A percentile compares a stretch with the other conserved stretches of the same genome.
phyloP scores from a whole-genome alignment of 768 basidiomycete genomes.

The Hypholoma fasciculare region DNA sequence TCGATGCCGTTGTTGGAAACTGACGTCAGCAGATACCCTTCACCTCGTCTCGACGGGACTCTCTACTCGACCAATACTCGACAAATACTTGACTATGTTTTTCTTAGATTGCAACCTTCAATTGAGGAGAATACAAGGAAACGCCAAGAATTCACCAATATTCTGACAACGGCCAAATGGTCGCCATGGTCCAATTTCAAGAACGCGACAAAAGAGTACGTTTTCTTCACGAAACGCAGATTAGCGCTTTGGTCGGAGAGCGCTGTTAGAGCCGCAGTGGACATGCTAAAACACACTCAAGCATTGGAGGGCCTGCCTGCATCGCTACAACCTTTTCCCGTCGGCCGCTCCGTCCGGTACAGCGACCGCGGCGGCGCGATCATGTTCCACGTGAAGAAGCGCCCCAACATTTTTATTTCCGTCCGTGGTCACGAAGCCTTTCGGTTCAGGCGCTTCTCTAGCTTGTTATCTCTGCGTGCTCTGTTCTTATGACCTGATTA shows the following conservation, averaged over 20 bases:
- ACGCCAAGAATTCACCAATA: neutral
- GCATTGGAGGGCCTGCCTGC: neutral
- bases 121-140: too few relatives aligned
- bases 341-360: neutral
- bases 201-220: too few relatives aligned
- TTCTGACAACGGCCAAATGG: neutral
- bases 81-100: neutral
- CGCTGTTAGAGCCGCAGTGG: neutral
- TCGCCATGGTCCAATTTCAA: neutral
- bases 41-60: too few relatives aligned
- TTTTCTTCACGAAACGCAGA: too few relatives aligned
- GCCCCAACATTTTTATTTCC: conserved; percentile 1
- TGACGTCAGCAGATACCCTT: neutral
- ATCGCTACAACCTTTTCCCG: neutral
- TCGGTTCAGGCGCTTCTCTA: conserved; percentile 7
- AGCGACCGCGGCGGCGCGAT: neutral
- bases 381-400: conserved; percentile 4
- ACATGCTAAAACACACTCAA: neutral
- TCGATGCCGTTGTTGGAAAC: neutral
- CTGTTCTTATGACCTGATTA: conserved; percentile 17
- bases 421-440: neutral
- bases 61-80: too few relatives aligned
- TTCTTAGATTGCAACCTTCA: neutral
- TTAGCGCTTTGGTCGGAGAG: neutral
- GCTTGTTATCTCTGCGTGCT: neutral